Percentiles rank a stretch among this genome's conserved stretches.
Evolutionary conservation across 768 basidiomycete genomes (phyloP).

Genomic region (Serendipita sp.): DNA sequence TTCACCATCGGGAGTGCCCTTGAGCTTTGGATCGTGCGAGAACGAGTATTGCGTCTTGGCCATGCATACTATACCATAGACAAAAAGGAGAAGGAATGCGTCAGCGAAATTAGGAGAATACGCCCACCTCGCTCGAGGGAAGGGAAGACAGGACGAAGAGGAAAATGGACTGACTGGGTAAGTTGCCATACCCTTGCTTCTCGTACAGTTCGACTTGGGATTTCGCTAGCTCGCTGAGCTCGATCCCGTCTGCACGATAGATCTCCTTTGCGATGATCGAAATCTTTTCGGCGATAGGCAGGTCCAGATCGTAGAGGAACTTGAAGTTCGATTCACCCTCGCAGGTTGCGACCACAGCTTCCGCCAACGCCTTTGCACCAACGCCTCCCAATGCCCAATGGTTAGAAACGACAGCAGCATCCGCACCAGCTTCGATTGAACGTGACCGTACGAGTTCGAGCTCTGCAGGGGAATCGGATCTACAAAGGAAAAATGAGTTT

Average conservation of each 20-base stretch:
- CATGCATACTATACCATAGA: slow-evolving; percentile 58
- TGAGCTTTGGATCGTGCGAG: slow-evolving; percentile 82
- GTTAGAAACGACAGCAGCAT: slow-evolving; percentile 87
- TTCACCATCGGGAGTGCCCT: slow-evolving; percentile 70
- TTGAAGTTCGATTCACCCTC: slow-evolving; percentile 72
- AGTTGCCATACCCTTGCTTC: slow-evolving; percentile 63
- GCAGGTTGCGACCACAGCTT: slow-evolving; percentile 80
- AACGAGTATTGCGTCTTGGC: slow-evolving; percentile 97
- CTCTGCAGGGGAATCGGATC: slow-evolving; percentile 81
- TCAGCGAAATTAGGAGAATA: slow-evolving; percentile 9
- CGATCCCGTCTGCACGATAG: slow-evolving; percentile 85
- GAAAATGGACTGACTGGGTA: slow-evolving; percentile 46
- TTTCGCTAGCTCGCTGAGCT: slow-evolving; percentile 68
- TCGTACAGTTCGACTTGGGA: slow-evolving; percentile 85
- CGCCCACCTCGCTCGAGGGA: not conserved
- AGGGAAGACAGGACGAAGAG: not conserved
- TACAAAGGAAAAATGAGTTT: slow-evolving; percentile 17
- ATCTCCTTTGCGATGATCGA: slow-evolving; percentile 73
- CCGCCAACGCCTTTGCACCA: slow-evolving; percentile 77
- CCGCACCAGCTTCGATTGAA: slow-evolving; percentile 73
- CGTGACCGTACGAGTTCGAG: slow-evolving; percentile 67
- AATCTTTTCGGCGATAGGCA: slow-evolving; percentile 81
- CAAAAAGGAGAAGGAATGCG: slow-evolving; percentile 13
- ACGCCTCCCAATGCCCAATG: slow-evolving; percentile 96
- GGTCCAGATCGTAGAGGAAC: slow-evolving; percentile 80